Evolutionary conservation across 306 rosid species (phyloP).

Genomic region (Urtica urens): DNA sequence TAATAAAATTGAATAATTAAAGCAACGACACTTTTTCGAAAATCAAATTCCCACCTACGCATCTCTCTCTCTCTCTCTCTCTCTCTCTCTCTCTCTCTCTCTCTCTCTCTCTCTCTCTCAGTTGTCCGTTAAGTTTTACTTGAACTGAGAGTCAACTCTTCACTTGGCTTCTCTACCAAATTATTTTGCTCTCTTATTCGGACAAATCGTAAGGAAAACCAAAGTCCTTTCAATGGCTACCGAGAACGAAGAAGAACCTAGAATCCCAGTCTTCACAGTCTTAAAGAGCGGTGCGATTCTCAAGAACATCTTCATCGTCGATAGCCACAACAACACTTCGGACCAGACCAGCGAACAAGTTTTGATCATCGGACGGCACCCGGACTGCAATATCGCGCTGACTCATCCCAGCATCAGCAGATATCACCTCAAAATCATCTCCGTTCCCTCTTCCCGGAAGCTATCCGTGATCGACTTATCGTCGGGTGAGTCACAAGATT

Average conservation of each 20-base stretch:
- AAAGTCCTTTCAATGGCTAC: slow-evolving; percentile 18
- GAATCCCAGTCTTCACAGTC: slow-evolving; percentile 67
- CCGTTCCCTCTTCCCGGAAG: slow-evolving; percentile 32
- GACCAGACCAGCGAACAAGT: slow-evolving; percentile 29
- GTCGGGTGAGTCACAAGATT: slow-evolving; percentile 33
- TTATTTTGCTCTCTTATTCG: too few relatives aligned
- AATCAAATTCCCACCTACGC: slow-evolving; percentile 5
- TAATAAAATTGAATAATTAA: too few relatives aligned
- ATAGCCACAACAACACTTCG: slow-evolving; percentile 4
- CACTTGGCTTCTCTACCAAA: too few relatives aligned
- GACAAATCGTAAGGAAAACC: not conserved
- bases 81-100: slow-evolving; percentile 8
- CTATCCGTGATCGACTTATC: slow-evolving; percentile 51
- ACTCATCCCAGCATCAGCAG: slow-evolving; percentile 89
- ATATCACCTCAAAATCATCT: slow-evolving; percentile 65
- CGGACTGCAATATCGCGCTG: slow-evolving; percentile 48
- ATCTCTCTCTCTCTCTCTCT: not conserved
- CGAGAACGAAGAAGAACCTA: slow-evolving; percentile 18
- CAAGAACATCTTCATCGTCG: slow-evolving; percentile 66
- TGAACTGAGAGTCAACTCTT: too few relatives aligned
- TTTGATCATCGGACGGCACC: slow-evolving; percentile 58
- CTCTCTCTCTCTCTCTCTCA: too few relatives aligned
- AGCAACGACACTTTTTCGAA: slow-evolving; percentile 21
- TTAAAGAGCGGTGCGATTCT: slow-evolving; percentile 54
- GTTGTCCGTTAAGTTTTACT: too few relatives aligned